Percentiles rank a stretch among this genome's conserved stretches.
Conservation (phyloP, 2,329 filamentous ascomycete species). For the Dendrostoma leiphaemia region DNA sequence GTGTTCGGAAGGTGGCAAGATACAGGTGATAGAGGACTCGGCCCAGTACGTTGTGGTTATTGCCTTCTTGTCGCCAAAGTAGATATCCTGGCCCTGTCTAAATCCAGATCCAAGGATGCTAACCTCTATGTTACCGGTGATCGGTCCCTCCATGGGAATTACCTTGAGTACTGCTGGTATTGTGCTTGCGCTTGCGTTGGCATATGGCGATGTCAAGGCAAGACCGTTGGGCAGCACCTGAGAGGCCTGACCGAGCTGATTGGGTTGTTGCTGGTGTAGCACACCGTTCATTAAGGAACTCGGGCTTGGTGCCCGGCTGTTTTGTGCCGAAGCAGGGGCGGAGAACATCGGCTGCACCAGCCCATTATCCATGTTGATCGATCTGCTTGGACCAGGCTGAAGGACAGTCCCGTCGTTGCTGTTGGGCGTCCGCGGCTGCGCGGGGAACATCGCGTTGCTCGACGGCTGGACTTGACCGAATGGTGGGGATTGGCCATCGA, state of each 20-base stretch:
- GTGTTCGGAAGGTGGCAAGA: slow-evolving; percentile 68
- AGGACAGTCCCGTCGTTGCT: slow-evolving; percentile 60
- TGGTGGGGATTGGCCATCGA: slow-evolving; percentile 41
- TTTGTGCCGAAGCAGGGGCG: slow-evolving; percentile 68
- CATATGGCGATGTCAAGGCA: slow-evolving; percentile 7
- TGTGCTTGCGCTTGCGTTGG: slow-evolving; percentile 11
- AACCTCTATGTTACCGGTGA: slow-evolving; percentile 81
- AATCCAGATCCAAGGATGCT: slow-evolving; percentile 81
- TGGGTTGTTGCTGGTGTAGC: slow-evolving; percentile 35
- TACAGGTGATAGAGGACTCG: slow-evolving; percentile 74
- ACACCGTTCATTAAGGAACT: slow-evolving; percentile 47
- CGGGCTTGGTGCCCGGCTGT: slow-evolving; percentile 77
- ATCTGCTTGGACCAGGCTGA: slow-evolving; percentile 50
- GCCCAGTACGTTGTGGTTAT: slow-evolving; percentile 80
- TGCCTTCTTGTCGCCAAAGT: slow-evolving; percentile 69
- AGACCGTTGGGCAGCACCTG: slow-evolving; percentile 12
- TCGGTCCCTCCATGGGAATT: slow-evolving; percentile 79
- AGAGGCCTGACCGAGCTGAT: slow-evolving; percentile 19
- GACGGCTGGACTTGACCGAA: slow-evolving; percentile 42
- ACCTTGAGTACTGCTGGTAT: slow-evolving; percentile 75
- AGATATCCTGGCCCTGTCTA: slow-evolving; percentile 72
- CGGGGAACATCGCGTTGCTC: slow-evolving; percentile 45
- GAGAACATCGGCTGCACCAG: slow-evolving; percentile 66
- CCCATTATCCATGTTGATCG: slow-evolving; percentile 64
- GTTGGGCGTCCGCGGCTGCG: slow-evolving; percentile 65